Evolutionary conservation across 495 filamentous ascomycete genomes (phyloP), one percentile per base, ranked within the genome.

Genomic region (Penicillium manginii): DNA sequence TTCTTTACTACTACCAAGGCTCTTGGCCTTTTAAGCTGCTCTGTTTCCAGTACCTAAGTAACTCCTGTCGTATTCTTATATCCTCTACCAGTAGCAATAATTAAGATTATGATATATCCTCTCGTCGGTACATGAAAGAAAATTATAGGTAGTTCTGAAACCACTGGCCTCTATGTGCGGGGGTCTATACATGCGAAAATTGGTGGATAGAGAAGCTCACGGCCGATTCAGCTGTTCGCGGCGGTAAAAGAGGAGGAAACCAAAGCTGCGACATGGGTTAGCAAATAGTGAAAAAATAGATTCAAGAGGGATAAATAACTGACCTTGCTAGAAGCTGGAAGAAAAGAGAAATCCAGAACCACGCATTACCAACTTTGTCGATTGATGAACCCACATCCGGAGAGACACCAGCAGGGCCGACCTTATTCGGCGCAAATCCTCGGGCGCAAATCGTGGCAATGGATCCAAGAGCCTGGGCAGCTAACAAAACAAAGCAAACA

Each of bases 371-470:
- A 10, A 85, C 82, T 17, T 75, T 66, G 23, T 60, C 56, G 18
- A 69, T 42, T 5, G 73, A 77, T 46, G 77, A 65, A 15, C 77
- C 78, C 50, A 87, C 76, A 60, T 83, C 77, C 0, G 86, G 86
- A 61, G 86, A 88, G 18, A 86, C 79, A 15, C 73, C 68, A n/a
- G 82, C 84, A 17, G 86, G 84, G 8, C 86, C 85, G 33, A 82
- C 60, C 18, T 73, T 72, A 68, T 88, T 78, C 18, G 84, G 84
- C 11, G 85, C 85, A 4, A 78, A 82, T 4, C 81, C 84, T 14
- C 83, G 62, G 3, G 81, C 84, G 29, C 82, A 67, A 52, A 88
- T 86, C 6, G 84, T 88, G 19, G 81, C 83, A 15, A 81, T 60
- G 21, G 78, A 74, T 2, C 85, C 84, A 29, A 87, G 40, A 35